phyloP scores from a whole-genome alignment of 2,329 filamentous ascomycete species.

The Diaporthe amygdali region DNA sequence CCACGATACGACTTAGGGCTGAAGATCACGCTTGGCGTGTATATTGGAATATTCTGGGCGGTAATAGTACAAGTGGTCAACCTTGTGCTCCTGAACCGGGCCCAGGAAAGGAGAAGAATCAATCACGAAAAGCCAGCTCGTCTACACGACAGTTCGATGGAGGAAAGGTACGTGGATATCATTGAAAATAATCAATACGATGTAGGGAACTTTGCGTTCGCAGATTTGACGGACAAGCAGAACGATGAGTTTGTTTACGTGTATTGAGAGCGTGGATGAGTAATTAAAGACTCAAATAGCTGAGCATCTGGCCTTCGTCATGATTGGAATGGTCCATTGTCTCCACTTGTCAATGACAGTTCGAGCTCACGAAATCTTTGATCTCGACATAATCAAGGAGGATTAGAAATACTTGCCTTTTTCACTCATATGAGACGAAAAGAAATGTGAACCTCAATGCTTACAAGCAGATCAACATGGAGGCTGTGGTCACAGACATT shows the following conservation, averaged over 20 bases:
- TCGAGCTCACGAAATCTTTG: too few relatives aligned
- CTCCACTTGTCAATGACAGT: too few relatives aligned
- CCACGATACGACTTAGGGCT: slow-evolving; percentile 65
- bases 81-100: slow-evolving; percentile 60
- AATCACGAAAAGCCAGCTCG: slow-evolving; percentile 64
- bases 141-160: slow-evolving; percentile 67
- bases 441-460: too few relatives aligned
- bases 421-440: too few relatives aligned
- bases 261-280: not conserved
- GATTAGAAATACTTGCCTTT: too few relatives aligned
- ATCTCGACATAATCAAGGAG: too few relatives aligned
- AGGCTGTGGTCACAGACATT: too few relatives aligned
- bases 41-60: slow-evolving; percentile 56
- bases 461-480: too few relatives aligned
- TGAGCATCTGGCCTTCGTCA: too few relatives aligned
- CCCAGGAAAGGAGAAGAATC: slow-evolving; percentile 60
- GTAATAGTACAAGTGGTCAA: slow-evolving; percentile 60
- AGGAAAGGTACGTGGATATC: slow-evolving; percentile 48
- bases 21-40: slow-evolving; percentile 58
- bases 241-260: slow-evolving; percentile 64
- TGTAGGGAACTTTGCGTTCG: slow-evolving; percentile 55
- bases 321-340: too few relatives aligned
- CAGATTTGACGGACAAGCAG: slow-evolving; percentile 67
- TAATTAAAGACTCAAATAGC: too few relatives aligned
- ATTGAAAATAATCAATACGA: slow-evolving; percentile 17